phyloP scores from a whole-genome alignment of 306 rosid genomes.

The Acacia crassicarpa region DNA sequence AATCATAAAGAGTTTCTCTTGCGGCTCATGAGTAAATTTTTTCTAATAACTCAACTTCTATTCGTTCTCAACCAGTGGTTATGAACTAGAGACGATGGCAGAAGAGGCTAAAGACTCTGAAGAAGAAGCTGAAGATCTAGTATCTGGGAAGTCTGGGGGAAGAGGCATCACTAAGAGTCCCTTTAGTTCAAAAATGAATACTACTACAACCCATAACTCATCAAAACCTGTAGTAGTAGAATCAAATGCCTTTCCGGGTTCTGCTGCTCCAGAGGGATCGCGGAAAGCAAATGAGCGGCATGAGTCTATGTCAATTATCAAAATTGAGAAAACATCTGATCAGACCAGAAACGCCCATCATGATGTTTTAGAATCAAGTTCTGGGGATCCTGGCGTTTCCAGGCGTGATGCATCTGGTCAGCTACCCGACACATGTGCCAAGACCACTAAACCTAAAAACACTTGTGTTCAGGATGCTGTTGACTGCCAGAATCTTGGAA shows the following conservation, averaged over 20 bases:
- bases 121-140: constrained; percentile 61
- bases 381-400: constrained; percentile 24
- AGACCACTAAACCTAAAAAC: constrained; percentile 32
- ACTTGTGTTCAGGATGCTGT: constrained; percentile 21
- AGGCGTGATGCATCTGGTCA: constrained; percentile 26
- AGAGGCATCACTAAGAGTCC: constrained; percentile 47
- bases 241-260: constrained; percentile 32
- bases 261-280: constrained; percentile 37
- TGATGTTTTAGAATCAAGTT: constrained; percentile 19
- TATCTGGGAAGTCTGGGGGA: constrained; percentile 43
- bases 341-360: constrained; percentile 22
- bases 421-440: constrained; percentile 26
- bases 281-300: constrained; percentile 9
- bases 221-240: constrained; percentile 35
- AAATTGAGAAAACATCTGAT: constrained; percentile 33
- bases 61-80: constrained; percentile 64
- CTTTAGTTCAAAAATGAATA: constrained; percentile 34
- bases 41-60: constrained; percentile 26
- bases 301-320: constrained; percentile 9
- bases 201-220: constrained; percentile 29
- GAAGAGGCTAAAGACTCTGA: constrained; percentile 96
- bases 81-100: constrained; percentile 68
- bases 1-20: constrained; percentile 15
- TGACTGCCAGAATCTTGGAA: constrained; percentile 37
- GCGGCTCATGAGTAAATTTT: constrained; percentile 3